Evolutionary conservation across 306 rosid genomes (phyloP).

Genomic region (Cucurbita ficifolia): DNA sequence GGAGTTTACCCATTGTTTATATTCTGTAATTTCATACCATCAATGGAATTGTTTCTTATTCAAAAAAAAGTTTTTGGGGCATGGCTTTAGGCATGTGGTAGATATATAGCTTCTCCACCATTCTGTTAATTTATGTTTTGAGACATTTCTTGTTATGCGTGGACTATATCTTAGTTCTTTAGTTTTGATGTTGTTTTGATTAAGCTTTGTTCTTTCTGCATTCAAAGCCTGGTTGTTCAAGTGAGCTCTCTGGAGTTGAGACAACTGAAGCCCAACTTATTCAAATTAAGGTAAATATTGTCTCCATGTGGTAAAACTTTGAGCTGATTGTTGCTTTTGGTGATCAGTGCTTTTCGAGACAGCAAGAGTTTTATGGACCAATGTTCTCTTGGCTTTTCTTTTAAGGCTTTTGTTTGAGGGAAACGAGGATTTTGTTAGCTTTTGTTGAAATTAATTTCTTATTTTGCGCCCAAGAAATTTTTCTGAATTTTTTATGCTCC

Average conservation of each 20-base stretch:
- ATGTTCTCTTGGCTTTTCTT: not conserved
- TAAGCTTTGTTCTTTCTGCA: slow-evolving; percentile 12
- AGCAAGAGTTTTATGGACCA: not conserved
- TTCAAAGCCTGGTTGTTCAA: slow-evolving; percentile 91
- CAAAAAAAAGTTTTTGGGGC: not conserved
- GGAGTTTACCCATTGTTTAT: not conserved
- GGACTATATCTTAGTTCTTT: not conserved
- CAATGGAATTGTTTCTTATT: not conserved
- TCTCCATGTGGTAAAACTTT: slow-evolving; percentile 6
- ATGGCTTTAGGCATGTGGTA: not conserved
- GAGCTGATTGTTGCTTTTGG: not conserved
- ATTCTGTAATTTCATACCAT: not conserved
- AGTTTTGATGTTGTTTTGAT: slow-evolving; percentile 1
- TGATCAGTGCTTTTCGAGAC: not conserved
- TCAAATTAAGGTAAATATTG: slow-evolving; percentile 58
- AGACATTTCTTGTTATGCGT: not conserved
- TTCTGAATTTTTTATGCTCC: not conserved
- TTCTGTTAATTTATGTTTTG: not conserved
- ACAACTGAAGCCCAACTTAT: slow-evolving; percentile 70
- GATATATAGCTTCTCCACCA: not conserved
- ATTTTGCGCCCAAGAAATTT: not conserved
- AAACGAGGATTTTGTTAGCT: not conserved
- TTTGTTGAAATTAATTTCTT: not conserved
- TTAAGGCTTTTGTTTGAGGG: not conserved
- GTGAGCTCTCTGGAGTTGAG: slow-evolving; percentile 64